These are phyloP conservation scores for Gypsophila paniculata DNA, from an alignment of 179 eudicot species.

Conservation along the genomic window DNA sequence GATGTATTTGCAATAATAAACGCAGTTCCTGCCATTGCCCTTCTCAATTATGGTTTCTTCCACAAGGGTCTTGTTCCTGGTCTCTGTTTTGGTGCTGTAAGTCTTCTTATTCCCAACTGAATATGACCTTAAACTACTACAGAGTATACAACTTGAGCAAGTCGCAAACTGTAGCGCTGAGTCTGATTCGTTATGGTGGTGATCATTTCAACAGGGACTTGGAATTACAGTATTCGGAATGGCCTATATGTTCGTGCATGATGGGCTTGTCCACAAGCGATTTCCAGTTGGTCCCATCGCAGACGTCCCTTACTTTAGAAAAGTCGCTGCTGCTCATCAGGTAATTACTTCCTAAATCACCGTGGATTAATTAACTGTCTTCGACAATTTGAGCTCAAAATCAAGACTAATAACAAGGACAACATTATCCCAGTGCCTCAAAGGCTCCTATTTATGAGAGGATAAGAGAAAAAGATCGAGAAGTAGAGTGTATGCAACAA, in stretches of 20 bases:
- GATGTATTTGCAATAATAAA: constrained; percentile 85
- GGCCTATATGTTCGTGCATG: constrained; percentile 99
- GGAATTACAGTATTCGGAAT: constrained; percentile 96
- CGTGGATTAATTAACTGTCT: neutral
- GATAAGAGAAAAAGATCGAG: neutral
- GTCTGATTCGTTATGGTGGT: neutral
- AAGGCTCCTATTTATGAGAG: neutral
- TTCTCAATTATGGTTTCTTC: constrained; percentile 77
- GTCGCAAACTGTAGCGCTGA: neutral
- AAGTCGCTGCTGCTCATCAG: constrained; percentile 93
- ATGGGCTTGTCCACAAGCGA: constrained; percentile 92
- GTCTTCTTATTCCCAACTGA: constrained; percentile 19
- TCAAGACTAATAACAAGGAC: too few relatives aligned
- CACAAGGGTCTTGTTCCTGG: constrained; percentile 85
- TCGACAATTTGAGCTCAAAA: too few relatives aligned
- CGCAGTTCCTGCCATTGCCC: constrained; percentile 81
- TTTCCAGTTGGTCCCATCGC: constrained; percentile 96
- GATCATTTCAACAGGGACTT: constrained; percentile 57
- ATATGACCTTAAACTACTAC: neutral
- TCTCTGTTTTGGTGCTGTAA: constrained; percentile 91
- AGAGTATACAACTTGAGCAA: neutral
- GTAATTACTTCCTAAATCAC: constrained; percentile 23
- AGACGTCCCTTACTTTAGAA: constrained; percentile 78
- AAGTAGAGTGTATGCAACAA: neutral
- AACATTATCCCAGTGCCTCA: too few relatives aligned